Conservation (phyloP, 164 flowering plant genomes). For the Vitis labrusca region DNA sequence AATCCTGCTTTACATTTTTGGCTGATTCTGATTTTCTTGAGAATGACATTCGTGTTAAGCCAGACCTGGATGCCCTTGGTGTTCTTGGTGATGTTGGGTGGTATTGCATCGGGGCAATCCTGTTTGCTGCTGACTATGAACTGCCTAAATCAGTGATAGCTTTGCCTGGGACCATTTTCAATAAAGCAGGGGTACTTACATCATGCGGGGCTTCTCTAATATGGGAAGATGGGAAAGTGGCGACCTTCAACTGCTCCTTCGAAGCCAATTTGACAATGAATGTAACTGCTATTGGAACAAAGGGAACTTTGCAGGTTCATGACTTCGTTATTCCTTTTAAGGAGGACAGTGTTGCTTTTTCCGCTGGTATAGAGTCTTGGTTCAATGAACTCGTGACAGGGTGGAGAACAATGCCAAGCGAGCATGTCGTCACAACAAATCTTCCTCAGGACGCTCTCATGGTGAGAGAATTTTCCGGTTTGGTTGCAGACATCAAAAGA, state of each 20-base stretch:
- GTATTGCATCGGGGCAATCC: conserved; percentile 61
- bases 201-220: conserved; percentile 56
- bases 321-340: conserved; percentile 68
- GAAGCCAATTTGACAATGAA: conserved; percentile 54
- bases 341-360: conserved; percentile 47
- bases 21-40: conserved; percentile 51
- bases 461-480: conserved; percentile 62
- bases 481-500: conserved; percentile 41
- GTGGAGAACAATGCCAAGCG: conserved; percentile 50
- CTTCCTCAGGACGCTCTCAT: conserved; percentile 72
- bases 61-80: conserved; percentile 75
- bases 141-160: conserved; percentile 67
- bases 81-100: conserved; percentile 78
- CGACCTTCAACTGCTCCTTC: conserved; percentile 54
- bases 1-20: conserved; percentile 38
- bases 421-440: conserved; percentile 38
- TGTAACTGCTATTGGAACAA: conserved; percentile 54
- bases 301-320: conserved; percentile 49
- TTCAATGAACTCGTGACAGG: conserved; percentile 42
- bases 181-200: conserved; percentile 60
- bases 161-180: conserved; percentile 35
- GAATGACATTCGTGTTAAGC: conserved; percentile 70
- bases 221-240: conserved; percentile 62
- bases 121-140: conserved; percentile 47
- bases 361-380: conserved; percentile 20